Evolutionary conservation across 2,329 filamentous ascomycete genomes (phyloP), one percentile per base, ranked within the genome.

Genomic region (Aureobasidium sp.): DNA sequence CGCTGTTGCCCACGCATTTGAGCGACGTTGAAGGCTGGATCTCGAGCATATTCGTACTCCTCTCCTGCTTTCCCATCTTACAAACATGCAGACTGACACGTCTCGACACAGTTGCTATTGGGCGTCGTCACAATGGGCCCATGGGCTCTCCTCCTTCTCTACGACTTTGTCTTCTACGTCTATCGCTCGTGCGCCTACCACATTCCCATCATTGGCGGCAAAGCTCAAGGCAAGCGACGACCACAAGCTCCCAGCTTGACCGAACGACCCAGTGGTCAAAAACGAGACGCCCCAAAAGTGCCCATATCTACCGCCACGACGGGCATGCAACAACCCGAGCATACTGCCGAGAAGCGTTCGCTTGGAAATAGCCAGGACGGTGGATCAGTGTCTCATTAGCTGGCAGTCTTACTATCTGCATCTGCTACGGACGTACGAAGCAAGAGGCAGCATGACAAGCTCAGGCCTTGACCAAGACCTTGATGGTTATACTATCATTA

Each of bases 111-210:
- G 86, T 73, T 88, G 36, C 68, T 87, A 62, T 79, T 88, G 63
- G 85, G 82, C 27, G 67, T 83, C 47, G 67, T 87, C 47, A 82
- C 81, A 49, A 83, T 88, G 66, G 81, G 81, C 1, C 86, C 86
- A 12, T 89, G 86, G 84, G 72, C 81, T 5, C 74, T 82, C 27
- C 73, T 88, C 39, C 76, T 89, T 65, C 61, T 85, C 65, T 88
- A 88, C 75, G 86, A 89, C 70, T 71, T 86, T 60, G 65, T 82
- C 27, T 78, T 88, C 45, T 89, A 87, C 73, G 66, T 84, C 63
- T 82, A 81, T 71, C 84, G 86, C 64, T 77, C 81, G 15, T 69
- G 80, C 14, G 79, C 79, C 45, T 83, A 86, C 71, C 81, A 87
- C 64, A 72, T 87, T 2, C 85, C 85, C 1, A 70, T 82, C 34